Evolutionary conservation across 768 basidiomycete genomes (phyloP), one percentile per base, ranked within the genome.

Genomic region (Pleurotus ostreatus): DNA sequence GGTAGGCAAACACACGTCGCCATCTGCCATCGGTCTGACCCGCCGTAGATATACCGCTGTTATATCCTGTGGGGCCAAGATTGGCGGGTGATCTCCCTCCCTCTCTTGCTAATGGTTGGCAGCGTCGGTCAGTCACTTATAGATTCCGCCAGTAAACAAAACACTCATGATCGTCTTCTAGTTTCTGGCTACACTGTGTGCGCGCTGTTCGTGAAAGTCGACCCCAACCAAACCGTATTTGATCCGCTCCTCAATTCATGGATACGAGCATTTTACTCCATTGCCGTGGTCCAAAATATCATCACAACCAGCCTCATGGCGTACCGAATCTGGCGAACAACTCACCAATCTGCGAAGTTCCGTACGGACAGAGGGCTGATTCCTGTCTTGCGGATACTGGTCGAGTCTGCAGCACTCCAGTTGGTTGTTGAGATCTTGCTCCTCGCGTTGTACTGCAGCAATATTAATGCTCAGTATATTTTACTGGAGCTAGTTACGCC

Each of bases 231-330:
- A 4, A 62, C 46, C 20, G 49, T 67, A 20, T 65, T 65, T 55
- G 57, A 57, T 25, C 22, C 45, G 18, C 57, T 55, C 11, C 65
- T 67, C 38, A 49, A 56, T 39, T 25, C 34, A 13, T 67, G 65
- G 65, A 59, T 67, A 20, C 56, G 49, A 13, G 46, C 60, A 15
- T 62, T 64, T 56, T 61, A 56, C 56, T 49, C 57, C n/a, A 22
- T 62, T 12, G 59, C 63, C 8, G 56, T 67, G 16, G 59, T 59
- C 4, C 63, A 67, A 49, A 67, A 67, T 16, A 55, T 62, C 12
- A 57, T 66, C 25, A 63, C 65, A 11, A 67, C 66, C 11, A 7
- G 30, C 22, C 59, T 66, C 45, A 61, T 67, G 58, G 60, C 62
- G 15, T 64, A 49, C 51, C 64, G 63, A 40, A 62, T 66, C 56